Evolutionary conservation across 2,329 filamentous ascomycete genomes (phyloP).

Genomic region (Epichloe sibirici): DNA sequence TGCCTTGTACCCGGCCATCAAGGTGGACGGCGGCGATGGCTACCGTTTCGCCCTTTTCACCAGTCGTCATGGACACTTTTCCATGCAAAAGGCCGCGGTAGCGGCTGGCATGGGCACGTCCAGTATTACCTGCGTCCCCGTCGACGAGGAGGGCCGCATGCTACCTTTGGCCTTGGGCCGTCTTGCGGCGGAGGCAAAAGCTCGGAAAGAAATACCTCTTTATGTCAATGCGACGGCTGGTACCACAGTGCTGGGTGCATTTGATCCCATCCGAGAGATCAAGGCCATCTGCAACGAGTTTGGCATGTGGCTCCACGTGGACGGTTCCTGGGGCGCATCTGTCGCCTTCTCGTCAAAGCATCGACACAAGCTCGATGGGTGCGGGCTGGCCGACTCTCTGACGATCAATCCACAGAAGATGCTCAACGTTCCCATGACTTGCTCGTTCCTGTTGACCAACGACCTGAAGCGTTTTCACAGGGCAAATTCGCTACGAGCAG

Average conservation of each 20-base stretch:
- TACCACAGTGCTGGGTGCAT: slow-evolving; percentile 83
- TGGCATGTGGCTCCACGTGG: slow-evolving; percentile 81
- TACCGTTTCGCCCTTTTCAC: slow-evolving; percentile 76
- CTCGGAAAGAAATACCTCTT: slow-evolving; percentile 64
- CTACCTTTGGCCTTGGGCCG: slow-evolving; percentile 49
- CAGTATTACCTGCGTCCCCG: slow-evolving; percentile 59
- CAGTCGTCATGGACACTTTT: slow-evolving; percentile 81
- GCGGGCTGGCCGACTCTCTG: slow-evolving; percentile 63
- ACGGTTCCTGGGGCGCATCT: slow-evolving; percentile 80
- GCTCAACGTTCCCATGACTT: slow-evolving; percentile 82
- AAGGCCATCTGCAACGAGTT: slow-evolving; percentile 56
- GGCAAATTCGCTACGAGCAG: slow-evolving; percentile 76
- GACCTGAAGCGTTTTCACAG: slow-evolving; percentile 66
- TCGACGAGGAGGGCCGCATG: slow-evolving; percentile 64
- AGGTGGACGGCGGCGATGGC: slow-evolving; percentile 53
- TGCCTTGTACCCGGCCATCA: slow-evolving; percentile 67
- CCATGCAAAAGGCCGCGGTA: slow-evolving; percentile 81
- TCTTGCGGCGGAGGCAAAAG: slow-evolving; percentile 48
- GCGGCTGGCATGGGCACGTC: slow-evolving; percentile 69
- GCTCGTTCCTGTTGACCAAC: slow-evolving; percentile 70
- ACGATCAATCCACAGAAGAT: slow-evolving; percentile 95
- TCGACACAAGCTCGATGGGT: slow-evolving; percentile 51
- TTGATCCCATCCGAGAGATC: slow-evolving; percentile 64
- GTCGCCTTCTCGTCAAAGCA: slow-evolving; percentile 63
- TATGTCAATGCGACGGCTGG: slow-evolving; percentile 93